Conservation (phyloP, 176 grass and related monocot genomes). For the Pontederia crassipes region DNA sequence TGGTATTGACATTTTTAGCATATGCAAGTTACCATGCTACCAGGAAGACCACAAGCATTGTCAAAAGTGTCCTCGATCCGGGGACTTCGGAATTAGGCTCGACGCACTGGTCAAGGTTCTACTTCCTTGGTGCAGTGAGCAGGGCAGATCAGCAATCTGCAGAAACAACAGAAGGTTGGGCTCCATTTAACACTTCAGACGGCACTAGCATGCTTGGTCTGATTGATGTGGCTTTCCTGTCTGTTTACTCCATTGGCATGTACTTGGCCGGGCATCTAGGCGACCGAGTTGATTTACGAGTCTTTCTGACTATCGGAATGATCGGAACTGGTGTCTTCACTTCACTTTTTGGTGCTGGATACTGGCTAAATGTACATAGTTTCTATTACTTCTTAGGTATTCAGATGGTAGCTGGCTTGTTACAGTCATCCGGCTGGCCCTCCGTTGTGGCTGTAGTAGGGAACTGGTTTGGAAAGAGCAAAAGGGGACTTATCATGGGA, state of each 20-base stretch:
- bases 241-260: not conserved
- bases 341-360: not conserved
- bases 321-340: not conserved
- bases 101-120: not conserved
- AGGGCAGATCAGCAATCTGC: not conserved
- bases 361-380: not conserved
- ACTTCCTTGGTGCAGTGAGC: not conserved
- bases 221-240: not conserved
- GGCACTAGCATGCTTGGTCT: not conserved
- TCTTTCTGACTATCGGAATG: not conserved
- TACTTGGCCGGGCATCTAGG: not conserved
- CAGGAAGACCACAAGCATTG: not conserved
- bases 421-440: not conserved
- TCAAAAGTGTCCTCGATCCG: not conserved
- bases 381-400: not conserved
- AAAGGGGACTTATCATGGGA: not conserved
- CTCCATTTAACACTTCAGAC: not conserved
- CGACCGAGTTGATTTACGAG: not conserved
- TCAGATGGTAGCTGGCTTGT: not conserved
- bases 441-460: not conserved
- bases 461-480: constrained; percentile 1
- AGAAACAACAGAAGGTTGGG: not conserved
- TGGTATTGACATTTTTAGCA: not conserved
- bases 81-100: not conserved
- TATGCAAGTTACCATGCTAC: not conserved